Percentiles rank a stretch among this genome's conserved stretches.
Evolutionary conservation across 2,329 filamentous ascomycete species (phyloP).

Genomic region (Neoascochyta sp.): DNA sequence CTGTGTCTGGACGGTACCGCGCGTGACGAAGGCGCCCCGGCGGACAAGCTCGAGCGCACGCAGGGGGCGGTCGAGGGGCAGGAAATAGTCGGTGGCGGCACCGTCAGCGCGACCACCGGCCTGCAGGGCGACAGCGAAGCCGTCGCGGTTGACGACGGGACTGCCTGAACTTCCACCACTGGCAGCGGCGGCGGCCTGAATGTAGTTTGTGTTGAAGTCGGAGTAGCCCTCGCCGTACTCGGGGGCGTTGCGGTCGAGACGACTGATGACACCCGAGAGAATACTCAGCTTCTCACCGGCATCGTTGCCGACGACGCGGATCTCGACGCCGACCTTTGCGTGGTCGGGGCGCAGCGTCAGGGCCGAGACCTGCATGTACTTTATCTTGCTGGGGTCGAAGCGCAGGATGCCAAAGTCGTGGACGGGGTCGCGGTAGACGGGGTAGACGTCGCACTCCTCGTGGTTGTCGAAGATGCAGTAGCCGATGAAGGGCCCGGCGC

Average conservation of each 20-base stretch:
- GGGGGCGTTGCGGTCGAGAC: slow-evolving; percentile 91
- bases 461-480: slow-evolving; percentile 99
- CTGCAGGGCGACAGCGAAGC: slow-evolving; percentile 85
- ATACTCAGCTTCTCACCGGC: slow-evolving; percentile 98
- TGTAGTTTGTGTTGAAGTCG: slow-evolving; percentile 96
- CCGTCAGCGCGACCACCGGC: slow-evolving; percentile 91
- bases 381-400: slow-evolving; percentile 93
- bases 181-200: slow-evolving; percentile 93
- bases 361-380: slow-evolving; percentile 88
- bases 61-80: slow-evolving; percentile 85
- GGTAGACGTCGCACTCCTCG: slow-evolving; percentile 90
- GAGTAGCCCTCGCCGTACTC: slow-evolving; percentile 95
- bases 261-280: slow-evolving; percentile 92
- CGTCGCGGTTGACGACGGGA: slow-evolving; percentile 94
- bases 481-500: slow-evolving; percentile 93
- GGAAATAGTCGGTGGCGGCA: slow-evolving; percentile 95
- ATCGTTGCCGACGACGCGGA: slow-evolving; percentile 96
- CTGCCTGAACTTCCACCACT: slow-evolving; percentile 97
- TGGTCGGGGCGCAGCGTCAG: slow-evolving; percentile 79
- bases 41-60: slow-evolving; percentile 85
- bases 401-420: slow-evolving; percentile 97
- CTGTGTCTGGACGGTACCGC: slow-evolving; percentile 96
- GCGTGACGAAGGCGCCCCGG: slow-evolving; percentile 67
- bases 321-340: slow-evolving; percentile 85
- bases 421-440: slow-evolving; percentile 95